Evolutionary conservation across 2,329 filamentous ascomycete species (phyloP).

Genomic region (Xylariaceae sp.): DNA sequence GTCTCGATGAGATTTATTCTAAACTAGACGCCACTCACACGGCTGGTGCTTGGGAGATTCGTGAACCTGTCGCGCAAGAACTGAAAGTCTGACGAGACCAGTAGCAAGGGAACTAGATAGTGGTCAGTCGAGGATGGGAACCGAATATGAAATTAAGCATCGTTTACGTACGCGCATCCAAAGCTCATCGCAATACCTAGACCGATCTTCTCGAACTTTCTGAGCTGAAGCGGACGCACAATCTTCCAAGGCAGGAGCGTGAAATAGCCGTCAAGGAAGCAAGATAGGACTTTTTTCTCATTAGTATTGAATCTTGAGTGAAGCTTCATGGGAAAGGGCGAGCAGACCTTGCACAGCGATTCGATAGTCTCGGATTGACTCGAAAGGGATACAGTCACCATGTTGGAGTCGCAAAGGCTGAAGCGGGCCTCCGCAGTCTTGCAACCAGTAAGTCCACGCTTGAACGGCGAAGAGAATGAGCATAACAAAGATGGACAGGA

Average conservation of each 20-base stretch:
- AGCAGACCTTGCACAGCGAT: constrained; percentile 14
- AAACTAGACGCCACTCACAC: constrained; percentile 5
- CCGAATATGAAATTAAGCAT: neutral
- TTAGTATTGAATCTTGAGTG: constrained; percentile 4
- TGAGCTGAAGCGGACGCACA: constrained; percentile 14
- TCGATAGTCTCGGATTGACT: constrained; percentile 9
- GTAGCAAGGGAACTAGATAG: constrained; percentile 10
- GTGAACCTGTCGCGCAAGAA: constrained; percentile 4
- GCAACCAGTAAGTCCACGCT: constrained; percentile 16
- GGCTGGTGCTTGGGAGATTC: constrained; percentile 4
- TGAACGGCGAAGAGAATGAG: constrained; percentile 13
- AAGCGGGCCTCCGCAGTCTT: constrained; percentile 10
- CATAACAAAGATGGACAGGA: constrained; percentile 10
- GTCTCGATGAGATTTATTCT: neutral
- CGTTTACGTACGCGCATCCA: constrained; percentile 15
- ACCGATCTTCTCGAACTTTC: constrained; percentile 17
- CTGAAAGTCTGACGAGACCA: constrained; percentile 9
- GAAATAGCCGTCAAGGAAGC: constrained; percentile 16
- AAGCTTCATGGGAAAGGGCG: neutral
- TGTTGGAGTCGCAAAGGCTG: constrained; percentile 13
- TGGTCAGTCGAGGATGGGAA: constrained; percentile 1
- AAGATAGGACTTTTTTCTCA: constrained; percentile 12
- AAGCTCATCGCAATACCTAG: constrained; percentile 20
- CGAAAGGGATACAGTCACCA: constrained; percentile 7
- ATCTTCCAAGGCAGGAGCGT: constrained; percentile 19